phyloP scores from a whole-genome alignment of 176 grass and related monocot species.

The Ensete glaucum region DNA sequence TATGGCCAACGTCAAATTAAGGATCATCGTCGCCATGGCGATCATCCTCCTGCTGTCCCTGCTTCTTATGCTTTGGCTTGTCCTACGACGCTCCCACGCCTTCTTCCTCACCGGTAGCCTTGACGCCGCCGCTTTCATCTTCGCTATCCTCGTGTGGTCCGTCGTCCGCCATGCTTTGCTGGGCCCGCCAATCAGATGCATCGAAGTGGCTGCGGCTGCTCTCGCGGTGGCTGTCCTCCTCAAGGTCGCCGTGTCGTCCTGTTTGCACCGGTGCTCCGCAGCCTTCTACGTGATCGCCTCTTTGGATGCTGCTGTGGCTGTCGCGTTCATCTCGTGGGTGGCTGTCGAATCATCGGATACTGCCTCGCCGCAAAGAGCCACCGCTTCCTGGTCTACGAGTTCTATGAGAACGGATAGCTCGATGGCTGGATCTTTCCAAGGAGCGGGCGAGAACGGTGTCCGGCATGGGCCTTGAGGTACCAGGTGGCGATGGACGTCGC shows the following conservation, averaged over 20 bases:
- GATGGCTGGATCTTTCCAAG: conserved; percentile 5
- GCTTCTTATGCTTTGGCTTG: background rate
- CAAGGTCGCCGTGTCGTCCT: background rate
- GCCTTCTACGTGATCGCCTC: background rate
- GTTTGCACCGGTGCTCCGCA: background rate
- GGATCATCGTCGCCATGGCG: background rate
- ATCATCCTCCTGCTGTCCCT: background rate
- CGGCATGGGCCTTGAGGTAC: background rate
- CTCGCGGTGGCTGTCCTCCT: background rate
- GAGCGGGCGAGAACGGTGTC: background rate
- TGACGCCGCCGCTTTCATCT: background rate
- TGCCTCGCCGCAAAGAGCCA: background rate
- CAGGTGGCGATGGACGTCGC: conserved; percentile 1
- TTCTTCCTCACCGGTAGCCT: conserved; percentile 7
- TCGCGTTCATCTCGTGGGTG: background rate
- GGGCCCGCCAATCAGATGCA: background rate
- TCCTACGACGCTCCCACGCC: background rate
- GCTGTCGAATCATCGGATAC: background rate
- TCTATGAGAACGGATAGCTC: background rate
- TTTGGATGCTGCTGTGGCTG: background rate
- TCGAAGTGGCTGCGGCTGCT: background rate
- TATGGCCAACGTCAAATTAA: background rate
- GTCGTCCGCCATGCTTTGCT: background rate
- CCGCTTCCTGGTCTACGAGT: conserved; percentile 14
- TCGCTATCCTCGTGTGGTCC: conserved; percentile 1